These are phyloP conservation scores for Insectozyma bohioensis DNA, from an alignment of 1,139 yeast genomes.

Conservation along the genomic window DNA sequence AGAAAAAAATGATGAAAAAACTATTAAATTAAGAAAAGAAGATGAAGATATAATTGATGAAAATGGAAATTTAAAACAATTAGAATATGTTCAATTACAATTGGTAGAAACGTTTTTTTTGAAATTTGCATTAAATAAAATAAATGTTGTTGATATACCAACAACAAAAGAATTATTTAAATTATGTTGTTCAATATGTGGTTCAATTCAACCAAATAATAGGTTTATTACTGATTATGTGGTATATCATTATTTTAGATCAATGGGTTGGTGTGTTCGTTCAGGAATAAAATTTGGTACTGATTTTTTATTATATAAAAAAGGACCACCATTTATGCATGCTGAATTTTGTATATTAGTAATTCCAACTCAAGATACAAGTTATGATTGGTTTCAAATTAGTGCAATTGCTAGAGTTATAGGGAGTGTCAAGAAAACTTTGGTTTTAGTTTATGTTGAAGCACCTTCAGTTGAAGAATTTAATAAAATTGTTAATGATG, in stretches of 20 bases:
- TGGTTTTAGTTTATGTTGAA: constrained; percentile 68
- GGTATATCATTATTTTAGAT: constrained; percentile 82
- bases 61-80: constrained; percentile 35
- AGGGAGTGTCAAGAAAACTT: constrained; percentile 81
- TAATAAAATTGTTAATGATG: constrained; percentile 20
- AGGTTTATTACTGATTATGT: constrained; percentile 57
- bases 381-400: constrained; percentile 56
- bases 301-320: constrained; percentile 73
- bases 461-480: constrained; percentile 40
- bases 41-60: constrained; percentile 19
- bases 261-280: constrained; percentile 93
- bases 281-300: constrained; percentile 91
- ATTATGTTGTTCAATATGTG: constrained; percentile 18
- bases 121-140: constrained; percentile 46
- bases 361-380: constrained; percentile 32
- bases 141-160: constrained; percentile 21
- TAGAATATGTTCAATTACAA: constrained; percentile 74
- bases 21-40: constrained; percentile 8
- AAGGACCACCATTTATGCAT: constrained; percentile 95
- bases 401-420: constrained; percentile 76
- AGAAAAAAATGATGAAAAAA: constrained; percentile 10
- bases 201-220: constrained; percentile 25
- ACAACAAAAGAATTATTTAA: constrained; percentile 27
- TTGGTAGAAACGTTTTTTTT: constrained; percentile 77
- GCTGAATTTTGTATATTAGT: constrained; percentile 79